Conservation (phyloP, 352 stramenopile species). For the Phytophthora melonis region DNA sequence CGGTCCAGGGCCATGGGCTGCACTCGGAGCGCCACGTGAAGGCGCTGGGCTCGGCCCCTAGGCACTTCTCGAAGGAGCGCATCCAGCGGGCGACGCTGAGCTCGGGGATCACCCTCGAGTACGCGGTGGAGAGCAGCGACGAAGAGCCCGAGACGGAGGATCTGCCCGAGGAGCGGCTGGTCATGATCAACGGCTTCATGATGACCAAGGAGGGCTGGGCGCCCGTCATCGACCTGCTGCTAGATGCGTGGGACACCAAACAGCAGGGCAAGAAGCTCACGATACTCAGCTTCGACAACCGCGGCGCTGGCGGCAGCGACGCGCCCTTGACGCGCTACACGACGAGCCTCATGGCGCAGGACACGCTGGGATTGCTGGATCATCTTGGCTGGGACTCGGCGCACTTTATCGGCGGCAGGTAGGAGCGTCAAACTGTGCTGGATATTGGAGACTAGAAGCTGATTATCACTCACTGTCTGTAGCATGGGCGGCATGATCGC, state of each 20-base stretch:
- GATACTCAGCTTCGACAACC: constrained; percentile 62
- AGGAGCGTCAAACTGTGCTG: background rate
- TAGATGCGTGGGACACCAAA: constrained; percentile 43
- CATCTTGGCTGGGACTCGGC: constrained; percentile 51
- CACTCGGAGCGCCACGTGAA: constrained; percentile 42
- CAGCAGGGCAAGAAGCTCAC: constrained; percentile 31
- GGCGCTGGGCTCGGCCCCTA: constrained; percentile 43
- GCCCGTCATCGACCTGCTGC: constrained; percentile 44
- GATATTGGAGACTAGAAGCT: background rate
- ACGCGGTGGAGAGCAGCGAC: constrained; percentile 30
- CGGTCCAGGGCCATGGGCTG: constrained; percentile 31
- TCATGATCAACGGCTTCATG: constrained; percentile 56
- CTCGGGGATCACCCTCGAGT: constrained; percentile 47
- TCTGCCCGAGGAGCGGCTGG: constrained; percentile 44
- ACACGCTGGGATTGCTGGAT: constrained; percentile 50
- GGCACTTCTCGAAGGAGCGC: constrained; percentile 40
- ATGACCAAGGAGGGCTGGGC: constrained; percentile 57
- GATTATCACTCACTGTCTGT: constrained; percentile 8
- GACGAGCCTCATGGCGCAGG: constrained; percentile 59
- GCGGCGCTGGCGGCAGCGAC: constrained; percentile 51
- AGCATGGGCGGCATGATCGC: constrained; percentile 63
- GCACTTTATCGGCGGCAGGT: constrained; percentile 51
- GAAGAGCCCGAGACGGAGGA: constrained; percentile 22
- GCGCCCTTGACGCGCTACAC: constrained; percentile 49
- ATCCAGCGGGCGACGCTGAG: constrained; percentile 30